A percentile compares a stretch with the other conserved stretches of the same genome.
phyloP scores from a whole-genome alignment of 2,329 filamentous ascomycete species.

The Aspergillus felis region DNA sequence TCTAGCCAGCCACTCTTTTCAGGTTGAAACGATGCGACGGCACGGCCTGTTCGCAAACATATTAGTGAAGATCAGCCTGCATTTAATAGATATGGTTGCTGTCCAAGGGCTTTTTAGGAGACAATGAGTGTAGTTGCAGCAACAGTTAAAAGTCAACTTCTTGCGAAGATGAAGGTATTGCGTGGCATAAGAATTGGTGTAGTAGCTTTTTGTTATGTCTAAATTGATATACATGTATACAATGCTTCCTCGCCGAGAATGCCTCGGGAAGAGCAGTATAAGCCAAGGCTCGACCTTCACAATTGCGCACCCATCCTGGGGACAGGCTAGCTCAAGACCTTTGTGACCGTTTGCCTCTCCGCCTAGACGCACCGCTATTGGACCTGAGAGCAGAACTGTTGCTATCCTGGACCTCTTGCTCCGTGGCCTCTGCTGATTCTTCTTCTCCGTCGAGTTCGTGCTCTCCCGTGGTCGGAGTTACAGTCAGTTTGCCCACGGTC shows the following conservation, averaged over 20 bases:
- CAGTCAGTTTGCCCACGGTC: constrained; percentile 27
- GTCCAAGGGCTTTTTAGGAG: neutral
- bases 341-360: constrained; percentile 28
- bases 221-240: neutral
- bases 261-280: neutral
- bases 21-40: no score
- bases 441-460: constrained; percentile 9
- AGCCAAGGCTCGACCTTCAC: neutral
- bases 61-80: no score
- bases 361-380: constrained; percentile 18
- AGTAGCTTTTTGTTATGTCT: neutral
- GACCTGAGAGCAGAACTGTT: constrained; percentile 23
- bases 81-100: no score
- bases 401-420: constrained; percentile 18
- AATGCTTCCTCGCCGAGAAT: neutral
- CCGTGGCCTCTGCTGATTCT: constrained; percentile 18
- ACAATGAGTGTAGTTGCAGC: neutral
- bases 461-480: constrained; percentile 10
- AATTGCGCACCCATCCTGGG: neutral
- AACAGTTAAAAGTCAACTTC: neutral
- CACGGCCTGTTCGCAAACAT: no score
- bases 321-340: constrained; percentile 17
- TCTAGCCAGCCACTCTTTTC: no score
- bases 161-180: neutral
- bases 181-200: neutral